Conservation (phyloP, 2,329 filamentous ascomycete genomes). For the Stachybotrys chartarum region DNA sequence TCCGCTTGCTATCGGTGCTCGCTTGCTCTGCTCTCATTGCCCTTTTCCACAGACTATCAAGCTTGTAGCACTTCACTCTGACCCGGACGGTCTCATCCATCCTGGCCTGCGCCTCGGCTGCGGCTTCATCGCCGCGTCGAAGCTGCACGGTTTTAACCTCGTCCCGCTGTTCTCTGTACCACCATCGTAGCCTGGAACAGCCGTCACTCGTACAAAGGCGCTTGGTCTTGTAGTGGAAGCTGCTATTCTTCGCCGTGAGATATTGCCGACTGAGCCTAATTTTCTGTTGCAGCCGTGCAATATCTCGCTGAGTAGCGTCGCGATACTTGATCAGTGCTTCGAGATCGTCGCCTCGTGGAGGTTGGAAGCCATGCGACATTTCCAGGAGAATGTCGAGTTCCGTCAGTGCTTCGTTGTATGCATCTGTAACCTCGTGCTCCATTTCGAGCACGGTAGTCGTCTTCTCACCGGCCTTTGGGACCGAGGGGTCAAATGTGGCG, state of each 20-base stretch:
- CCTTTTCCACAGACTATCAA: constrained; percentile 9
- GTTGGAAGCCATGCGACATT: constrained; percentile 2
- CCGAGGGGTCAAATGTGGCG: neutral
- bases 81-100: constrained; percentile 5
- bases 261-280: constrained; percentile 9
- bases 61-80: constrained; percentile 10
- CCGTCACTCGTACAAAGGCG: constrained; percentile 9
- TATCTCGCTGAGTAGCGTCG: constrained; percentile 3
- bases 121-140: constrained; percentile 4
- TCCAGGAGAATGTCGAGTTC: constrained; percentile 9
- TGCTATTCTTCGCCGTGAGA: constrained; percentile 8
- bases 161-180: constrained; percentile 10
- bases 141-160: constrained; percentile 7
- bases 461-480: constrained; percentile 4
- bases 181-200: constrained; percentile 10
- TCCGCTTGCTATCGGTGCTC: constrained; percentile 6
- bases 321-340: constrained; percentile 5
- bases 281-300: constrained; percentile 5
- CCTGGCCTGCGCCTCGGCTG: constrained; percentile 1
- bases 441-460: constrained; percentile 5
- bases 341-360: constrained; percentile 4
- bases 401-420: constrained; percentile 9
- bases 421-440: constrained; percentile 10
- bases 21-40: constrained; percentile 6
- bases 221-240: constrained; percentile 11